Conservation (phyloP, 225 moss, liverwort and hornwort genomes). For the Pseudisothecium myosuroides region DNA sequence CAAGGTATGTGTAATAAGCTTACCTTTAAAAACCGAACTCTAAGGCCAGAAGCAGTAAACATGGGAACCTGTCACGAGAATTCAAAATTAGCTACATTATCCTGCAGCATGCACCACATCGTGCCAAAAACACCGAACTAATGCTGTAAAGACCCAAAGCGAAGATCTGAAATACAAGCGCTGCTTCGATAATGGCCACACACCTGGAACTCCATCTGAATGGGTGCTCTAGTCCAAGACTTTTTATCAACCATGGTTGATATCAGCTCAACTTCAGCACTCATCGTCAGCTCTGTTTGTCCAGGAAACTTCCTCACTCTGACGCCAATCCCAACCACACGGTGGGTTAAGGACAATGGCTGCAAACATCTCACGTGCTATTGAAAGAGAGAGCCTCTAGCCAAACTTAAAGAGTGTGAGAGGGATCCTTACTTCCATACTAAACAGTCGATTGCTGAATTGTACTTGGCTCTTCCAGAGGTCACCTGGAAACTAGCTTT, state of each 20-base stretch:
- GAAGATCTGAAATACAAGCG: background rate
- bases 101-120: background rate
- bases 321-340: background rate
- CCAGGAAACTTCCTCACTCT: conserved; percentile 96
- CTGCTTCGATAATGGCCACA: background rate
- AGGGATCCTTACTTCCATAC: conserved; percentile 65
- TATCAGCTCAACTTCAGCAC: conserved; percentile 97
- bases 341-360: background rate
- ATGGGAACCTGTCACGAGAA: conserved; percentile 57
- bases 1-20: background rate
- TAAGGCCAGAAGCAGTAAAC: conserved; percentile 87
- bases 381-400: background rate
- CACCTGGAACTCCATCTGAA: conserved; percentile 99
- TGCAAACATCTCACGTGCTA: background rate
- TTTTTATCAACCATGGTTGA: conserved; percentile 97
- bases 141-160: background rate
- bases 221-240: conserved; percentile 96
- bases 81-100: background rate
- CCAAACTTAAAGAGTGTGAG: background rate
- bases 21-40: conserved; percentile 85
- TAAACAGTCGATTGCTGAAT: conserved; percentile 68
- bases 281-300: conserved; percentile 97
- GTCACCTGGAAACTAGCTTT: conserved; percentile 85
- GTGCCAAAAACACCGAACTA: background rate
- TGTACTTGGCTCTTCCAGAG: conserved; percentile 82